Base-by-base conservation (phyloP, 805 yeast species). In the Metschnikowia continentalis region DNA sequence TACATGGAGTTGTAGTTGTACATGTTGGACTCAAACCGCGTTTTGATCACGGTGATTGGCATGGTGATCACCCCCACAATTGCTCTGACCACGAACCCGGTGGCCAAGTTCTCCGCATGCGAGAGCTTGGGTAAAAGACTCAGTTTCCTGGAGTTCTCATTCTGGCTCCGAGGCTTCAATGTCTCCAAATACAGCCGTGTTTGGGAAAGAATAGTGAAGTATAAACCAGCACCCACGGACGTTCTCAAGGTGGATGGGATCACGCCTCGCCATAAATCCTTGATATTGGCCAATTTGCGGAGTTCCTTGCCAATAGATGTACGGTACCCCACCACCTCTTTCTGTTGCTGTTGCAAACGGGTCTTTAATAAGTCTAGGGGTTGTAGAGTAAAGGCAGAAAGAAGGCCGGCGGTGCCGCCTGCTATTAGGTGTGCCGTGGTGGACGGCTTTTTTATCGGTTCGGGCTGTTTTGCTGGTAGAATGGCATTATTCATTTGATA, bases 41-140 rank as follows among this genome's bases (percentile, higher is more conserved):
- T 94, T 64, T 94, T 94, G 30, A 94, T 68, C 3, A 94, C 83
- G 0, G 99, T 94, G 8, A 94, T 79, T 0, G 99, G 99, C 99
- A 94, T 94, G 5, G 96, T 89, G 7, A 88, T 54, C 55, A 84
- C 78, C 1, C 99, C 99, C 1, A 90, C 96, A 1, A 80, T 51
- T 0, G 90, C 90, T 50, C 99, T 74, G 1, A 95, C 84, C 2
- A 83, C 59, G 40, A 88, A 87, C 3, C 99, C 98, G 0, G 91
- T 77, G 6, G 80, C 47, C 47, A 91, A 68, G 64, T 94, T 94
- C 53, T 84, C 90, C 32, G 71, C 58, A 56, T 82, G 83, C 2
- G 87, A 73, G 35, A 94, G 75, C 62, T 81, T 83, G 3, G 98
- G 98, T 49, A 92, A 71, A 15, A 68, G 78, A 35, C 59, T 53